Base-by-base conservation (phyloP, 306 rosid genomes). In the Lotus japonicus region DNA sequence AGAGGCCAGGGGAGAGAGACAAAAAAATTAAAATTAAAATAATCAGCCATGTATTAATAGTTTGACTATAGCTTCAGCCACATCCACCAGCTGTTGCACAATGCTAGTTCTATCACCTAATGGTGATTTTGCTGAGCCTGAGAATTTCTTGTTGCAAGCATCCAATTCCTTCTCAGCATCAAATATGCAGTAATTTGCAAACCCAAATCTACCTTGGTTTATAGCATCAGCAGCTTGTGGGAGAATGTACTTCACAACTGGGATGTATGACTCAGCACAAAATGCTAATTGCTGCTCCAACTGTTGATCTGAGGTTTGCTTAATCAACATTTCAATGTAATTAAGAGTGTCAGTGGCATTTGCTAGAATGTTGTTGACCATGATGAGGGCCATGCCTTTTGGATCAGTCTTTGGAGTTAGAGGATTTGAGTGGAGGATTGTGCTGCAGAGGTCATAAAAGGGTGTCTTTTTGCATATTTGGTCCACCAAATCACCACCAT, bases 141-240 rank as follows among this genome's bases (percentile, higher is more conserved):
- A 63, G 58, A 88, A 81, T 52, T 76, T 84, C 80, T 91, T 88
- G 39, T 84, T 86, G 12, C 97, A 88, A 8, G 90, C 68, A 53
- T 9, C 71, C 6, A 90, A 77, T 66, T 88, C 88, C 72, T 88
- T 91, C 48, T 80, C 84, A 18, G 82, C 88, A 81, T 91, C 96
- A 56, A 85, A 35, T 11, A 91, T 77, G 19, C 89, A 87, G 64
- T 83, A 87, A 61, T 72, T 82, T 5, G 96, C 96, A 75, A 91
- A 88, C 19, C 89, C 89, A 70, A 71, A 91, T 56, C 79, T 58
- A 33, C 88, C 88, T 41, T 80, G 82, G 4, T 1, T 60, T 58
- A 91, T 61, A 2, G 96, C 94, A 42, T 91, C 89, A 70, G 88
- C 86, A 1, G 96, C 92, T 58, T 91, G 94, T 5, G 97, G 96